Conservation (phyloP, 257 asterid species). For the Primulina eburnea region DNA sequence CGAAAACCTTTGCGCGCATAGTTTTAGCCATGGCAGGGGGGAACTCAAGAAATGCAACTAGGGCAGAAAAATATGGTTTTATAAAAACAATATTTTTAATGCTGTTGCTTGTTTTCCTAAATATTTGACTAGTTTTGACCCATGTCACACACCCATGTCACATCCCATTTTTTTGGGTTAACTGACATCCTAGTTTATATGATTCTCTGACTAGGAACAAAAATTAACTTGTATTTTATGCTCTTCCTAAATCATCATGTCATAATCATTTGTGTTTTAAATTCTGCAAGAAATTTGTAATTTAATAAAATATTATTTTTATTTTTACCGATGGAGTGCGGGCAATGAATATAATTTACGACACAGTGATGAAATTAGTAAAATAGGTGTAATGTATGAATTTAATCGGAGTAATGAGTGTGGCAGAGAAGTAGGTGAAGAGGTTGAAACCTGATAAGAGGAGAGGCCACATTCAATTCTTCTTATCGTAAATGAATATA, state of each 20-base stretch:
- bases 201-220: slow-evolving; percentile 1
- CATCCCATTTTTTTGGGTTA: slow-evolving; percentile 1
- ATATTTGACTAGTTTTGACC: slow-evolving; percentile 5
- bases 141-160: slow-evolving; percentile 6
- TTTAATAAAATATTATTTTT: too few relatives aligned
- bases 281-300: too few relatives aligned
- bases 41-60: neutral
- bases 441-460: slow-evolving; percentile 23
- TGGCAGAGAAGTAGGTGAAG: slow-evolving; percentile 57
- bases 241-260: neutral
- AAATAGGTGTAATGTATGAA: slow-evolving; percentile 17
- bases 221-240: neutral
- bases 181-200: slow-evolving; percentile 9
- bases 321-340: neutral
- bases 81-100: too few relatives aligned
- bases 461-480: slow-evolving; percentile 34
- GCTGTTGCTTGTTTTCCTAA: neutral
- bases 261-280: too few relatives aligned
- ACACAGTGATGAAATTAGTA: neutral
- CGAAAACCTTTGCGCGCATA: neutral
- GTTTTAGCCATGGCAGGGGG: slow-evolving; percentile 13
- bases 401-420: slow-evolving; percentile 36
- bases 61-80: neutral
- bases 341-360: neutral
- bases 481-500: slow-evolving; percentile 35